Evolutionary conservation across 2,329 filamentous ascomycete genomes (phyloP).

Genomic region (Ophidiomyces ophidiicola): DNA sequence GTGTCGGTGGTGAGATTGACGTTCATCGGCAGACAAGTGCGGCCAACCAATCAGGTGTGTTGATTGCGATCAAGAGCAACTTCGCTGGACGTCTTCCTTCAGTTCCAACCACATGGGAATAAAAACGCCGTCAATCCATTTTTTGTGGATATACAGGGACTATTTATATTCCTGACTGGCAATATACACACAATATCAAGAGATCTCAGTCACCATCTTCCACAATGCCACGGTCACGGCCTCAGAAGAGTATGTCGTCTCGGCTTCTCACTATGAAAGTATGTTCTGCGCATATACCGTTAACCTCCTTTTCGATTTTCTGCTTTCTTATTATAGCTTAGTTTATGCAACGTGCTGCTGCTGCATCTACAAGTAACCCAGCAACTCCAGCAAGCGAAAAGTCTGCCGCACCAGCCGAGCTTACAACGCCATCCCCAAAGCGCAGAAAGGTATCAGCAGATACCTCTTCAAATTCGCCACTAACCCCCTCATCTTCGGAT

Average conservation of each 20-base stretch:
- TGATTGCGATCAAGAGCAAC: not conserved
- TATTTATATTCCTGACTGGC: too few relatives aligned
- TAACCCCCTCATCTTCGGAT: conserved; percentile 23
- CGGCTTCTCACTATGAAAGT: conserved; percentile 83
- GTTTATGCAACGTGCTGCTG: conserved; percentile 85
- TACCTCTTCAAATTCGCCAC: conserved; percentile 14
- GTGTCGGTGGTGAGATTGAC: not conserved
- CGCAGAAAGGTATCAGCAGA: conserved; percentile 26
- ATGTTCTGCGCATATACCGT: conserved; percentile 14
- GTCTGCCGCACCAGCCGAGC: conserved; percentile 42
- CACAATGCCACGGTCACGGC: conserved; percentile 23
- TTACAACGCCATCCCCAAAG: conserved; percentile 24
- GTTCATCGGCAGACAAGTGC: conserved; percentile 4
- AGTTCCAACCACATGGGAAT: too few relatives aligned
- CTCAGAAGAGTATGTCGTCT: conserved; percentile 65
- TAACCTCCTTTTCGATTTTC: not conserved
- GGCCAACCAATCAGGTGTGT: conserved; percentile 4
- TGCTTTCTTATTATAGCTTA: conserved; percentile 20
- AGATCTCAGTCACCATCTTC: not conserved
- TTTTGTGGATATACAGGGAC: too few relatives aligned
- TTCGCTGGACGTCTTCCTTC: not conserved
- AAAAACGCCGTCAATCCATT: not conserved
- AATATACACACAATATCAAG: too few relatives aligned
- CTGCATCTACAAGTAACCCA: conserved; percentile 40
- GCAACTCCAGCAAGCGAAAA: conserved; percentile 37